Evolutionary conservation across 2,329 filamentous ascomycete genomes (phyloP).

Genomic region (Fusarium solani-melongenae): DNA sequence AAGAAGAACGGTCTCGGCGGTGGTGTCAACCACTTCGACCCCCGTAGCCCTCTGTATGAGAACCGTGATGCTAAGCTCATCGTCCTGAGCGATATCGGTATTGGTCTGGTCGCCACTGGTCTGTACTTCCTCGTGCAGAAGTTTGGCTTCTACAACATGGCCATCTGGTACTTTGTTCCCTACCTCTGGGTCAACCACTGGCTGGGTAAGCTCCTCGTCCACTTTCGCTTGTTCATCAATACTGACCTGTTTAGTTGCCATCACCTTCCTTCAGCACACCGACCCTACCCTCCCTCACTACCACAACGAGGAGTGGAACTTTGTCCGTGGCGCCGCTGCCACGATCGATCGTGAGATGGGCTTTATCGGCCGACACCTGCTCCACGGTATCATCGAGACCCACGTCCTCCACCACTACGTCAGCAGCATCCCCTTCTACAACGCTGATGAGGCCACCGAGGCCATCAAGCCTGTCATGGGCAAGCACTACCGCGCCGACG

Average conservation of each 20-base stretch:
- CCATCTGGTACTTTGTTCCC: slow-evolving; percentile 94
- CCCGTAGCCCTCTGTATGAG: slow-evolving; percentile 89
- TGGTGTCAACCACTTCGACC: slow-evolving; percentile 96
- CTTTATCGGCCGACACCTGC: slow-evolving; percentile 88
- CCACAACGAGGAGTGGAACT: slow-evolving; percentile 87
- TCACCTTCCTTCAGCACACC: slow-evolving; percentile 97
- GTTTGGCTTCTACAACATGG: slow-evolving; percentile 86
- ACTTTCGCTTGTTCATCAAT: neutral
- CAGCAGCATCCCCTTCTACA: slow-evolving; percentile 95
- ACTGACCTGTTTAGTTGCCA: slow-evolving; percentile 77
- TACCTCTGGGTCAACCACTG: slow-evolving; percentile 99
- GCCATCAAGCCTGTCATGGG: slow-evolving; percentile 97
- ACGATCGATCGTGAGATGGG: slow-evolving; percentile 98
- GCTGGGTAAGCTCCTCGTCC: slow-evolving; percentile 76
- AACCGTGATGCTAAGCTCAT: slow-evolving; percentile 90
- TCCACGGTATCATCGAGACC: slow-evolving; percentile 97
- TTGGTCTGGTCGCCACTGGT: slow-evolving; percentile 69
- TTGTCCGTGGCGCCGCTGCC: slow-evolving; percentile 90
- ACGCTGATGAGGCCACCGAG: slow-evolving; percentile 93
- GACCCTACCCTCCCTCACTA: slow-evolving; percentile 96
- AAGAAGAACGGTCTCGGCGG: slow-evolving; percentile 84
- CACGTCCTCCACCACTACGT: slow-evolving; percentile 99
- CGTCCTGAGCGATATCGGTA: slow-evolving; percentile 84
- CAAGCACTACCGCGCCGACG: slow-evolving; percentile 89
- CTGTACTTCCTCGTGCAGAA: slow-evolving; percentile 78